Conservation (phyloP, 2,329 filamentous ascomycete genomes). For the Aureobasidium sp. region DNA sequence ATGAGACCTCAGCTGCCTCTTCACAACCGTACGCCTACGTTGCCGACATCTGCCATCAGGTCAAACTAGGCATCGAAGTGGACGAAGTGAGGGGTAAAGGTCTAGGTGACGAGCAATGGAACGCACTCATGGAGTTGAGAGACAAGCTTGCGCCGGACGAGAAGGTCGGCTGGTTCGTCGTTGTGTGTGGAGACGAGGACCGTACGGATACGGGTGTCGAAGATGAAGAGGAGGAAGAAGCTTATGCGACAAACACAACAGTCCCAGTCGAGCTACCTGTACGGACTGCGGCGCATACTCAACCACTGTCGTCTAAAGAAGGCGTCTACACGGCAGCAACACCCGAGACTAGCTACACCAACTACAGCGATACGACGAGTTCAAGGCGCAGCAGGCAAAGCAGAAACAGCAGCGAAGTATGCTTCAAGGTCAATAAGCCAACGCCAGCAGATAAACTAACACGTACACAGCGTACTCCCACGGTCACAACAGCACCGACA, state of each 20-base stretch:
- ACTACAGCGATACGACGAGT: constrained; percentile 8
- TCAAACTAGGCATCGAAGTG: constrained; percentile 44
- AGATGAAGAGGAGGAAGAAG: constrained; percentile 14
- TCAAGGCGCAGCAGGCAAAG: constrained; percentile 1
- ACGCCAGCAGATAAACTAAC: background rate
- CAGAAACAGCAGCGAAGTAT: constrained; percentile 8
- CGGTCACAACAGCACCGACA: constrained; percentile 5
- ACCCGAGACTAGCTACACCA: background rate
- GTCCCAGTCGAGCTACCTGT: background rate
- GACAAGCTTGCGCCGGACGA: constrained; percentile 52
- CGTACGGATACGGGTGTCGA: constrained; percentile 32
- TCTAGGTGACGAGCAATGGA: constrained; percentile 42
- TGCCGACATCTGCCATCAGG: constrained; percentile 59
- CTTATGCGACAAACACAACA: background rate
- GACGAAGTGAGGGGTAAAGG: constrained; percentile 46
- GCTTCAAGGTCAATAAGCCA: background rate
- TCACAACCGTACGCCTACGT: constrained; percentile 78
- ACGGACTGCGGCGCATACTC: background rate
- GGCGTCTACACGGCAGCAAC: background rate
- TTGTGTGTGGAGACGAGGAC: constrained; percentile 57
- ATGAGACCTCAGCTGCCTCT: constrained; percentile 47
- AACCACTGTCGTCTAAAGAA: background rate
- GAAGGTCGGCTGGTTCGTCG: constrained; percentile 57
- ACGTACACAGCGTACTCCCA: background rate
- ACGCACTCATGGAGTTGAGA: constrained; percentile 47